Evolutionary conservation across 1,139 yeast genomes (phyloP).

Genomic region (Pichia sp.): DNA sequence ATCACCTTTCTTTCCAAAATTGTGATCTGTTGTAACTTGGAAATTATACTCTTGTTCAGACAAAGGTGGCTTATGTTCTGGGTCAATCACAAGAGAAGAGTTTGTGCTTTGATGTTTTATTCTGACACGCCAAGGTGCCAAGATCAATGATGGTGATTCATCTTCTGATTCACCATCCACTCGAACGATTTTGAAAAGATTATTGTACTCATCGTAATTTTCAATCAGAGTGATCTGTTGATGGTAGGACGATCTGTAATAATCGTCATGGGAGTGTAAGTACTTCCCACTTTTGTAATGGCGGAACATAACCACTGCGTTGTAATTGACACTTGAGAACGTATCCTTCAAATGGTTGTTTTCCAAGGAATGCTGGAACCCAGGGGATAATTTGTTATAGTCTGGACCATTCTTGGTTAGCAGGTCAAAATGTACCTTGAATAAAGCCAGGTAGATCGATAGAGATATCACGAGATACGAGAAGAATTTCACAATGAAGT

Average conservation of each 20-base stretch:
- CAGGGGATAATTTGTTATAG: constrained; percentile 49
- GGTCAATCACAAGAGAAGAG: constrained; percentile 51
- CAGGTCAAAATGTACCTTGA: constrained; percentile 47
- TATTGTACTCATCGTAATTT: constrained; percentile 47
- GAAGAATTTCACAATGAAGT: constrained; percentile 34
- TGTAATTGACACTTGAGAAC: constrained; percentile 55
- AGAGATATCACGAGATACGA: constrained; percentile 47
- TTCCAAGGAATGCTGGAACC: constrained; percentile 51
- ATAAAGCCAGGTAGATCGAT: constrained; percentile 44
- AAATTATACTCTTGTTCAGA: constrained; percentile 76
- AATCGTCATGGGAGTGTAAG: constrained; percentile 60
- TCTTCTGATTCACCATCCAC: constrained; percentile 11
- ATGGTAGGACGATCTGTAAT: constrained; percentile 48
- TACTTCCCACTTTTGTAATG: constrained; percentile 62
- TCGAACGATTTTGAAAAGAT: constrained; percentile 64
- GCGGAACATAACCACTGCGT: constrained; percentile 63
- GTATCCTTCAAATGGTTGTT: constrained; percentile 40
- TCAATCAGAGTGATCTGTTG: constrained; percentile 69
- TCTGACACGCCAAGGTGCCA: constrained; percentile 50
- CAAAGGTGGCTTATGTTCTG: constrained; percentile 64
- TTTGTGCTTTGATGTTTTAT: constrained; percentile 62
- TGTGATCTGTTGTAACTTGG: constrained; percentile 64
- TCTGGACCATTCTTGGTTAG: constrained; percentile 50
- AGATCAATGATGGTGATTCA: constrained; percentile 36
- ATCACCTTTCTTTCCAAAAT: constrained; percentile 43